Evolutionary conservation across 2,329 filamentous ascomycete species (phyloP), one percentile per base, ranked within the genome.

Genomic region (Escovopsis weberi): DNA sequence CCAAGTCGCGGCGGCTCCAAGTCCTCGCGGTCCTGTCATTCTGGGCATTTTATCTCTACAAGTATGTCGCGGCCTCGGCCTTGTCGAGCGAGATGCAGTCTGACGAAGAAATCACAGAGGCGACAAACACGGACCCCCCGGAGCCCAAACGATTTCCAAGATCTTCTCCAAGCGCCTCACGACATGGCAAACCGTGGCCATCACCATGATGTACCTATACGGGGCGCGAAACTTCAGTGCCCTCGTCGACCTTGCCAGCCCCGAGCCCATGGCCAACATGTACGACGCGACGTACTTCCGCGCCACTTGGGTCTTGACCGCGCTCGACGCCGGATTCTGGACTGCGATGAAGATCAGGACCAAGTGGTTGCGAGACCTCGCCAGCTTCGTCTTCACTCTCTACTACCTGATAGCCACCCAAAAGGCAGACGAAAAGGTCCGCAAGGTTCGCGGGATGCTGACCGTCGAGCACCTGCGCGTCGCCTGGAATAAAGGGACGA

Each of bases 251-350:
- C 75, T 98, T 41, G 87, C 94, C 51, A 88, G 82, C 50, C 89
- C 91, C 4, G 91, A 98, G 55, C 91, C 91, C 18, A 72, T 98
- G 56, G 83, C 88, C 28, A 94, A 94, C 56, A 81, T 96, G 59
- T 98, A 98, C 65, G 86, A 85, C 43, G 73, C 85, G 41, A 80
- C 84, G 26, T 98, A 93, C 65, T 98, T 94, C 60, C 81, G 91
- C 39, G 91, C 91, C 43, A 98, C 91, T 57, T 98, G 91, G 91
- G 77, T 96, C 12, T 80, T 91, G 42, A 98, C 91, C 0, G 91
- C 87, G 0, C 65, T 98, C 47, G 91, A 98, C 54, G 91, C 91
- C 6, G 91, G 91, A 2, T 98, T 95, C 61, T 98, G 91, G 91
- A 94, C 87, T 0, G 91, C 91, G 32, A 98, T 98, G 91, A 82